Conservation (phyloP, 2,329 filamentous ascomycete genomes). For the Biscogniauxia marginata region DNA sequence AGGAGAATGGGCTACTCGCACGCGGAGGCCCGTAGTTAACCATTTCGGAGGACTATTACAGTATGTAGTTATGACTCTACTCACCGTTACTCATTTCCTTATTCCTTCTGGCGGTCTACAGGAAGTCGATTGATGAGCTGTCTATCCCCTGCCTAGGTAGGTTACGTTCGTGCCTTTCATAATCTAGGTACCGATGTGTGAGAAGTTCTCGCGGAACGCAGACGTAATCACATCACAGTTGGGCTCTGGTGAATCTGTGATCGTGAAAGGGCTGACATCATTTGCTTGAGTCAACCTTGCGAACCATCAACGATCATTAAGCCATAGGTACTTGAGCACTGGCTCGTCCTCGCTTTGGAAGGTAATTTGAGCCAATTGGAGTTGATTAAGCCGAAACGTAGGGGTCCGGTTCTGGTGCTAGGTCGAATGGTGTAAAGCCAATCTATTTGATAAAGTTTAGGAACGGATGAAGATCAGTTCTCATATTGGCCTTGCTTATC, state of each 20-base stretch:
- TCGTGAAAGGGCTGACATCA: conserved; percentile 22
- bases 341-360: conserved; percentile 6
- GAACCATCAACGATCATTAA: conserved; percentile 14
- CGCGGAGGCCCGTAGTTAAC: not conserved
- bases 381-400: conserved; percentile 1
- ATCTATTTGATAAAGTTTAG: conserved; percentile 20
- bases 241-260: conserved; percentile 6
- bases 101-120: not conserved
- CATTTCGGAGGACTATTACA: not conserved
- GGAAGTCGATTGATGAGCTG: not conserved
- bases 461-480: conserved; percentile 17
- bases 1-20: not conserved
- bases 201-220: not conserved
- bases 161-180: not conserved
- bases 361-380: conserved; percentile 6
- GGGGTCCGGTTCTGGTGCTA: conserved; percentile 13
- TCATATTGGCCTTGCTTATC: conserved; percentile 6
- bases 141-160: not conserved
- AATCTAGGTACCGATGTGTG: not conserved
- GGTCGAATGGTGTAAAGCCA: conserved; percentile 14
- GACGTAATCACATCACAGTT: not conserved
- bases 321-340: conserved; percentile 9
- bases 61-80: not conserved
- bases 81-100: not conserved
- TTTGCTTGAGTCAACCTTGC: conserved; percentile 21